Conservation (phyloP, 2,329 filamentous ascomycete species). For the Aspergillus ochraceus region DNA sequence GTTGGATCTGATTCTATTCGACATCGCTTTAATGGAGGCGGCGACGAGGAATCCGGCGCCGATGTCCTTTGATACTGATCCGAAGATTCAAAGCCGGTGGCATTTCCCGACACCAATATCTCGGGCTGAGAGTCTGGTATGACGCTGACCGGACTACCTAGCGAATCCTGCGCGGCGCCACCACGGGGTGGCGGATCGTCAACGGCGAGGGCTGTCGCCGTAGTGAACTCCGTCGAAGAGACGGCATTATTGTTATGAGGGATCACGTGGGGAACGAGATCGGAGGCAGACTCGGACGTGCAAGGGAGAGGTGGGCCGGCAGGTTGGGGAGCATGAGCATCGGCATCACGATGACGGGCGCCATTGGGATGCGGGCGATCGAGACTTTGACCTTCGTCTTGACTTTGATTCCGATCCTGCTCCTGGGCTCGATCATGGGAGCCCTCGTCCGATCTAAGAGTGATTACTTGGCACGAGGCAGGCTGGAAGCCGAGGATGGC, state of each 20-base stretch:
- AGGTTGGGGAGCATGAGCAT: neutral
- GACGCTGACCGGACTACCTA: constrained; percentile 37
- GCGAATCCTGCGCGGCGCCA: constrained; percentile 20
- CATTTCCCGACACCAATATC: constrained; percentile 1
- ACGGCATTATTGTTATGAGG: neutral
- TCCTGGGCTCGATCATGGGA: neutral
- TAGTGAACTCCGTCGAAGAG: neutral
- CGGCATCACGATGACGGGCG: neutral
- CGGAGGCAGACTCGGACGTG: neutral
- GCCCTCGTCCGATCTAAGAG: constrained; percentile 1
- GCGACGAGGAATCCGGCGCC: neutral
- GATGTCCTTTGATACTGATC: neutral
- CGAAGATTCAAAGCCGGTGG: neutral
- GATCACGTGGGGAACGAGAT: neutral
- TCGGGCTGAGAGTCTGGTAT: constrained; percentile 43
- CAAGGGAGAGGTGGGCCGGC: neutral
- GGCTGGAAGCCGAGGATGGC: constrained; percentile 37
- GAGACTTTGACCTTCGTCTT: neutral
- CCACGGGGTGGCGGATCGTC: neutral
- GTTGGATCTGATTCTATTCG: constrained; percentile 8
- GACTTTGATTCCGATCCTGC: neutral
- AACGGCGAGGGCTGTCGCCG: neutral
- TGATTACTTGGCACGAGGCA: constrained; percentile 25
- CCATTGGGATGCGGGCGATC: neutral
- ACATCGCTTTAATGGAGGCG: constrained; percentile 12